These are phyloP conservation scores for Alternaria triticina DNA, from an alignment of 2,329 filamentous ascomycete genomes.

Conservation along the genomic window DNA sequence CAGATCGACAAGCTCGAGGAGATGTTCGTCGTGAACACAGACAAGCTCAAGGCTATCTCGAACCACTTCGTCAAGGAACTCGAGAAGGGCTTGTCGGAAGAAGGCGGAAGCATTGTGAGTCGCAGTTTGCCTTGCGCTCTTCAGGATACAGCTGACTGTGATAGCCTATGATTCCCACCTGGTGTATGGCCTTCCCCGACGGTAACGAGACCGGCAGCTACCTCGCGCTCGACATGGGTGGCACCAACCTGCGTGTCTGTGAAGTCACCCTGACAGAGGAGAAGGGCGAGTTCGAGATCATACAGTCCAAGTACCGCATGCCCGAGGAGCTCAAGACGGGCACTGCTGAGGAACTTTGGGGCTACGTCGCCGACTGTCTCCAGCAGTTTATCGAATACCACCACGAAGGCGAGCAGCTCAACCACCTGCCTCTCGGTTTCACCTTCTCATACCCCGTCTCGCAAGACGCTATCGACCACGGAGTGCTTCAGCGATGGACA, in stretches of 20 bases:
- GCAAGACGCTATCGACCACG: slow-evolving; percentile 92
- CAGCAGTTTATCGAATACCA: slow-evolving; percentile 91
- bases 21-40: slow-evolving; percentile 76
- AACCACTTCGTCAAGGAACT: slow-evolving; percentile 89
- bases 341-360: slow-evolving; percentile 86
- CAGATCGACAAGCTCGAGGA: slow-evolving; percentile 87
- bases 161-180: slow-evolving; percentile 97
- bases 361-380: slow-evolving; percentile 92
- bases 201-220: slow-evolving; percentile 87
- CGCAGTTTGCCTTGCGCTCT: slow-evolving; percentile 70
- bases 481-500: slow-evolving; percentile 92
- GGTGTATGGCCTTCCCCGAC: slow-evolving; percentile 91
- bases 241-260: slow-evolving; percentile 93
- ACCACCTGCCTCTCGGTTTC: slow-evolving; percentile 81
- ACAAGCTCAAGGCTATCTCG: slow-evolving; percentile 88
- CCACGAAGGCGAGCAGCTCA: slow-evolving; percentile 70
- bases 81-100: slow-evolving; percentile 81
- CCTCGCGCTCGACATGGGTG: slow-evolving; percentile 93
- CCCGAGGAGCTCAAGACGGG: slow-evolving; percentile 92
- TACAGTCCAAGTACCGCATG: slow-evolving; percentile 95
- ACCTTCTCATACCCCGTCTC: slow-evolving; percentile 97
- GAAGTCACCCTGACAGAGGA: slow-evolving; percentile 88
- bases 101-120: slow-evolving; percentile 91
- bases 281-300: slow-evolving; percentile 93
- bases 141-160: slow-evolving; percentile 69